A percentile compares a stretch with the other conserved stretches of the same genome.
Evolutionary conservation across 768 basidiomycete genomes (phyloP).

Genomic region (Suillus subaureus): DNA sequence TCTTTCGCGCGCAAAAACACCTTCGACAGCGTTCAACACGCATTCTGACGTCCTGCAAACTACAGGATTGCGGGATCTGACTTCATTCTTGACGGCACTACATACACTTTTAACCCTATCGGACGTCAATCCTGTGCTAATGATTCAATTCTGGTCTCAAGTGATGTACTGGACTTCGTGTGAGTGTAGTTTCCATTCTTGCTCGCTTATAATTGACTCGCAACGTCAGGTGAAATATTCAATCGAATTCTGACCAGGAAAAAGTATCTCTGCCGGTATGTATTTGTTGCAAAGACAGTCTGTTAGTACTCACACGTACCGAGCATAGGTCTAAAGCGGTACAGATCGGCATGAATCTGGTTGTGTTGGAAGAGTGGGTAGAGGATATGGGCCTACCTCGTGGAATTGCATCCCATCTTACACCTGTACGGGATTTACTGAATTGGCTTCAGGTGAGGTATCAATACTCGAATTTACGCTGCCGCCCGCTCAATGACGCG

Average conservation of each 20-base stretch:
- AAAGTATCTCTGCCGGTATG: slow-evolving; percentile 89
- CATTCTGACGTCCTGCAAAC: slow-evolving; percentile 49
- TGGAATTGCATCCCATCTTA: slow-evolving; percentile 79
- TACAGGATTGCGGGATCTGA: slow-evolving; percentile 58
- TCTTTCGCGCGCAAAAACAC: slow-evolving; percentile 55
- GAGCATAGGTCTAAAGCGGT: slow-evolving; percentile 72
- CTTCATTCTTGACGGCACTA: slow-evolving; percentile 80
- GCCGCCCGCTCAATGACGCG: slow-evolving; percentile 2
- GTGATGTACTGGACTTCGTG: slow-evolving; percentile 98
- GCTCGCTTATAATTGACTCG: slow-evolving; percentile 17
- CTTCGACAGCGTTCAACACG: slow-evolving; percentile 46
- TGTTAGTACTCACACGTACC: slow-evolving; percentile 14
- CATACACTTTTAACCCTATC: slow-evolving; percentile 83
- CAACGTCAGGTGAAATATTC: slow-evolving; percentile 71
- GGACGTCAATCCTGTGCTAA: slow-evolving; percentile 87
- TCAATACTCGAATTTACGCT: slow-evolving; percentile 1
- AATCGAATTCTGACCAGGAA: slow-evolving; percentile 88
- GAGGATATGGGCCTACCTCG: slow-evolving; percentile 77
- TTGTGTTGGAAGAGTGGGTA: slow-evolving; percentile 90
- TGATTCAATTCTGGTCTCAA: slow-evolving; percentile 93
- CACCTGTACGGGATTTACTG: slow-evolving; percentile 80
- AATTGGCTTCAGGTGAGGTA: slow-evolving; percentile 78
- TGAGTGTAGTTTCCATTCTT: slow-evolving; percentile 41
- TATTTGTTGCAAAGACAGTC: slow-evolving; percentile 3
- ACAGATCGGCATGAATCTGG: slow-evolving; percentile 88